Conservation (phyloP, 352 stramenopile genomes). For the Globisporangium irregulare region DNA sequence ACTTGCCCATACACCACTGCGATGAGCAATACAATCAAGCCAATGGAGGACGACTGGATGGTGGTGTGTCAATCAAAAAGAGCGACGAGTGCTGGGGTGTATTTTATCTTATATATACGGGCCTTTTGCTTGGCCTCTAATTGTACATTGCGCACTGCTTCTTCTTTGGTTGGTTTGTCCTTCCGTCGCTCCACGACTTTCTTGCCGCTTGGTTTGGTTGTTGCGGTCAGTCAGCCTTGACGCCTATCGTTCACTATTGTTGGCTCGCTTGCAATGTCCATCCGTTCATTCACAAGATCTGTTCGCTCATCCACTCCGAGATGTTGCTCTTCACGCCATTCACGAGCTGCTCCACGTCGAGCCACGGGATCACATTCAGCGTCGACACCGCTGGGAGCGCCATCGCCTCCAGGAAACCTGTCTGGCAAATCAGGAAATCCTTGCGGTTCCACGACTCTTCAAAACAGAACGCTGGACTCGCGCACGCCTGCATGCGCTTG, state of each 20-base stretch:
- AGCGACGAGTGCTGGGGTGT: slow-evolving; percentile 4
- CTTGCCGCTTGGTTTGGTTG: background rate
- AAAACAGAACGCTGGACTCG: slow-evolving; percentile 55
- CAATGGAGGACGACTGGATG: background rate
- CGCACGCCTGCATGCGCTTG: slow-evolving; percentile 27
- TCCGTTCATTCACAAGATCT: slow-evolving; percentile 5
- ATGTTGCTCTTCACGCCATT: slow-evolving; percentile 63
- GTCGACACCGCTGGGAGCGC: slow-evolving; percentile 49
- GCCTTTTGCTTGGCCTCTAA: background rate
- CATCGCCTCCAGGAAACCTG: slow-evolving; percentile 59
- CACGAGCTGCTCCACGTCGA: slow-evolving; percentile 52
- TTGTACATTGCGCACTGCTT: slow-evolving; percentile 12
- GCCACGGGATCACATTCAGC: slow-evolving; percentile 62
- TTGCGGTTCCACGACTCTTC: slow-evolving; percentile 46
- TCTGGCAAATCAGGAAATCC: slow-evolving; percentile 51
- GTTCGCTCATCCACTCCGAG: slow-evolving; percentile 31
- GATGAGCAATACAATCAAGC: too few relatives aligned
- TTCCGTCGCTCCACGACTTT: background rate
- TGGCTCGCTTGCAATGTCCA: background rate
- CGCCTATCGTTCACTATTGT: background rate
- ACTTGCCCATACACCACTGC: too few relatives aligned
- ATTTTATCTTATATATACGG: slow-evolving; percentile 8
- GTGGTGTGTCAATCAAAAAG: background rate
- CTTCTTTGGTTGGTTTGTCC: background rate
- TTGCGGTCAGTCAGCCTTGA: background rate